Evolutionary conservation across 371 early-diverging fungal genomes (phyloP).

Genomic region (Apophysomyces variabilis): DNA sequence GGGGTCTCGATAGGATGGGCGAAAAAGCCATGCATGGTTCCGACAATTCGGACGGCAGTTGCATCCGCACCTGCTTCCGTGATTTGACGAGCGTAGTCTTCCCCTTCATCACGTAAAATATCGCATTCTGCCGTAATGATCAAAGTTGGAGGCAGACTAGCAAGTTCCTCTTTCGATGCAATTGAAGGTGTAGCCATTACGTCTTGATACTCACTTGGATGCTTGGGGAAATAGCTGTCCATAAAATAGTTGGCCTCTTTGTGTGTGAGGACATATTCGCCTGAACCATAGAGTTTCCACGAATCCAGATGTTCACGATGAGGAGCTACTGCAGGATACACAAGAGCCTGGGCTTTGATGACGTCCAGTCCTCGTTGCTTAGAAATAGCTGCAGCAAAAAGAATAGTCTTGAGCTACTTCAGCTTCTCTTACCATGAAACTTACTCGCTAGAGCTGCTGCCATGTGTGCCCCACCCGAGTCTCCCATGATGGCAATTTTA

Average conservation of each 20-base stretch:
- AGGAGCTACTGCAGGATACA: conserved; percentile 17
- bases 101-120: conserved; percentile 25
- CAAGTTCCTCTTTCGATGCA: conserved; percentile 16
- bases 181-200: conserved; percentile 9
- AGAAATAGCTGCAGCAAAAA: conserved; percentile 15
- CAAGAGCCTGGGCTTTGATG: conserved; percentile 19
- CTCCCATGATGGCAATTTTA: conserved; percentile 24
- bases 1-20: neutral
- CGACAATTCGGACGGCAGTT: conserved; percentile 14
- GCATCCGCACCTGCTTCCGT: conserved; percentile 21
- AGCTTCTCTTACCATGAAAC: neutral
- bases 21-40: conserved; percentile 27
- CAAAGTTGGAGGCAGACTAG: conserved; percentile 8
- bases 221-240: conserved; percentile 6
- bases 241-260: conserved; percentile 11
- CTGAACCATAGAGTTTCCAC: conserved; percentile 11
- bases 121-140: conserved; percentile 25
- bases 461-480: conserved; percentile 27
- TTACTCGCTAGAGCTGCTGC: conserved; percentile 24
- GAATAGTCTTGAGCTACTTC: no score
- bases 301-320: neutral
- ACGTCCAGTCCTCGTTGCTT: conserved; percentile 21
- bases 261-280: conserved; percentile 15
- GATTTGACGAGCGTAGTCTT: conserved; percentile 17
- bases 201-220: conserved; percentile 2